Conservation (phyloP, 371 early-diverging fungal genomes). For the Caulochytrium protostelioides region DNA sequence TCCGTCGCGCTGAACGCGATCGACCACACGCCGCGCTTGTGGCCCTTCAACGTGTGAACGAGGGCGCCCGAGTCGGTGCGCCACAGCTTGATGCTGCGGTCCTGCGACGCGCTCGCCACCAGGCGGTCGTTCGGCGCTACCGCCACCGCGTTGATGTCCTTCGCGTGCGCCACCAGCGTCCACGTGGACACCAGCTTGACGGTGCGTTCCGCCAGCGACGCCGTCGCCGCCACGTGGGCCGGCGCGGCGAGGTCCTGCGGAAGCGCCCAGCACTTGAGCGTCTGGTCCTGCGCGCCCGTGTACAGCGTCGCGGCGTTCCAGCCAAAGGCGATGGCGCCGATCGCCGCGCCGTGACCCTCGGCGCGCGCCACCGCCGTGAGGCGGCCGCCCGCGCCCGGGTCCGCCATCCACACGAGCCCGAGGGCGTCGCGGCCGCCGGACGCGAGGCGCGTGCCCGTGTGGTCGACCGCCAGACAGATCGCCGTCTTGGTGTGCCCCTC, state of each 20-base stretch:
- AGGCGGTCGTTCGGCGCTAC: conserved; percentile 76
- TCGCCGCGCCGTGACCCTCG: conserved; percentile 78
- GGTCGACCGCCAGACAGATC: conserved; percentile 45
- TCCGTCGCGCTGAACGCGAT: conserved; percentile 76
- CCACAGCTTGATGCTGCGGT: conserved; percentile 89
- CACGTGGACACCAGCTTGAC: conserved; percentile 38
- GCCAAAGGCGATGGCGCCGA: conserved; percentile 58
- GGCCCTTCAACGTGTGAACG: conserved; percentile 71
- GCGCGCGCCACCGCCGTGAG: too few relatives aligned
- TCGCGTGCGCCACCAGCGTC: conserved; percentile 88
- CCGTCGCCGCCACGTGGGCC: background rate
- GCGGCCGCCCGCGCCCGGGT: conserved; percentile 3
- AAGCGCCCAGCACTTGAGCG: conserved; percentile 77
- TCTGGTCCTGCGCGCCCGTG: conserved; percentile 79
- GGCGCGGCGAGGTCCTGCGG: too few relatives aligned
- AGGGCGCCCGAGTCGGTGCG: conserved; percentile 55
- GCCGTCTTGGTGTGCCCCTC: conserved; percentile 76
- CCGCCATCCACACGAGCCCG: conserved; percentile 50
- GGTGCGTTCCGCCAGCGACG: conserved; percentile 6
- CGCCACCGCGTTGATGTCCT: conserved; percentile 86
- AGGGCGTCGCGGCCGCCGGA: conserved; percentile 80
- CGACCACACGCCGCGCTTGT: conserved; percentile 86
- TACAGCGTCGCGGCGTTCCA: too few relatives aligned
- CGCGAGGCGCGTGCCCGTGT: conserved; percentile 41
- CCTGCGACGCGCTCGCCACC: conserved; percentile 92